Evolutionary conservation across 1,284 basidiomycete species (phyloP).

Genomic region (Ceratobasidium sp.): DNA sequence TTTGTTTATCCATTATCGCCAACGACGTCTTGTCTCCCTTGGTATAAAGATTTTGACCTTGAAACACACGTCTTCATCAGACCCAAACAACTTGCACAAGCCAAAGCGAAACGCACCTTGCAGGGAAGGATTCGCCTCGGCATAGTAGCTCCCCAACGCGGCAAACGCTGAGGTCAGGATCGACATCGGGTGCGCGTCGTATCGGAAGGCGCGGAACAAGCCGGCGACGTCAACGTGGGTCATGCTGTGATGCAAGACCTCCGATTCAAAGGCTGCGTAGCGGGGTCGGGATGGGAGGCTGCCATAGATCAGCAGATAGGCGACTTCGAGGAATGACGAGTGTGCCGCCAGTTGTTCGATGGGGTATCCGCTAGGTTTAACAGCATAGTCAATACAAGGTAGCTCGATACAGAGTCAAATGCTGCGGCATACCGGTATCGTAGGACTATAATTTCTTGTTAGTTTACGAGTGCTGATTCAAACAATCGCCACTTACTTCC

Average conservation of each 20-base stretch:
- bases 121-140: conserved; percentile 76
- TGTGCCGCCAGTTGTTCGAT: conserved; percentile 87
- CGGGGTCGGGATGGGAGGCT: conserved; percentile 77
- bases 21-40: conserved; percentile 71
- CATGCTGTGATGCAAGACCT: conserved; percentile 82
- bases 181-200: conserved; percentile 90
- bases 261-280: conserved; percentile 71
- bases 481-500: conserved; percentile 65
- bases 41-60: conserved; percentile 84
- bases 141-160: conserved; percentile 86
- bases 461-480: neutral
- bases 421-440: conserved; percentile 61
- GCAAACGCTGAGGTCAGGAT: conserved; percentile 87
- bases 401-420: neutral
- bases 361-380: conserved; percentile 80
- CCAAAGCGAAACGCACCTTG: conserved; percentile 64
- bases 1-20: conserved; percentile 88
- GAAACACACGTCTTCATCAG: neutral
- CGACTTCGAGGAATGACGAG: conserved; percentile 82
- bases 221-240: conserved; percentile 83
- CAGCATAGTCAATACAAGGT: conserved; percentile 3
- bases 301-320: conserved; percentile 90
- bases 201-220: conserved; percentile 84
- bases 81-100: neutral
- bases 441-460: conserved; percentile 63